Conservation (phyloP, 257 asterid species). For the Mentha longifolia region DNA sequence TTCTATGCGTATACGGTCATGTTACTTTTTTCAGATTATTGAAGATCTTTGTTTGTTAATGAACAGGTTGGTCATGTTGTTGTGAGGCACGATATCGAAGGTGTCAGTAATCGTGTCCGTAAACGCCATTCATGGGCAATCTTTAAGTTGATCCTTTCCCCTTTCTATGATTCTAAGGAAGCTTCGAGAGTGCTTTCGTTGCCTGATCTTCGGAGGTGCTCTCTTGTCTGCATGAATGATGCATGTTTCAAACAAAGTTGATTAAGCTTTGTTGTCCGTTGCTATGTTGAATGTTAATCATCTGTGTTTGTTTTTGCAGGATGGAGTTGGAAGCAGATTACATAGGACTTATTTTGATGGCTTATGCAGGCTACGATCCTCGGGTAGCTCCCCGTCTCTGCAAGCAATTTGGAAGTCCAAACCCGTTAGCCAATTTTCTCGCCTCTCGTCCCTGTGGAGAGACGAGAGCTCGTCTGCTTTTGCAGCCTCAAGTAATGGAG, state of each 20-base stretch:
- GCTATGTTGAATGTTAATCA: too few species aligned
- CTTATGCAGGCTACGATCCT: constrained; percentile 90
- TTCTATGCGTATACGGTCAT: neutral
- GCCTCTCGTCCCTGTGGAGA: too few species aligned
- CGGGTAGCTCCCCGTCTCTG: constrained; percentile 86
- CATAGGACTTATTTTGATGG: constrained; percentile 70
- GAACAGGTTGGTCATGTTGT: constrained; percentile 88
- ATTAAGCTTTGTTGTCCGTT: too few species aligned
- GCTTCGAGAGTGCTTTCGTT: neutral
- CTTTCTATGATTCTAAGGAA: constrained; percentile 47
- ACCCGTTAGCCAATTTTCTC: too few species aligned
- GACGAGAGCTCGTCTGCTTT: too few species aligned
- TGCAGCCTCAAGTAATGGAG: too few species aligned
- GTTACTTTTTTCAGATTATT: constrained; percentile 1
- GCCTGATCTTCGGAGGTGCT: constrained; percentile 51
- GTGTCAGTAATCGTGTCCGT: constrained; percentile 71
- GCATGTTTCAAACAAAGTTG: too few species aligned
- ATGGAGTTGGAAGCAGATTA: constrained; percentile 98
- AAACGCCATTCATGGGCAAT: constrained; percentile 47
- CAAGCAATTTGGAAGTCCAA: too few species aligned
- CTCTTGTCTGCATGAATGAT: too few species aligned
- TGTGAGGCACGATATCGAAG: constrained; percentile 87
- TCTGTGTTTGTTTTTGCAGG: constrained; percentile 35
- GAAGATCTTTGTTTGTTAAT: constrained; percentile 20
- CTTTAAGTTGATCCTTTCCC: constrained; percentile 71